These are phyloP conservation scores for Sporothrix pseudoabietina DNA, from an alignment of 2,329 filamentous ascomycete genomes.

Conservation along the genomic window DNA sequence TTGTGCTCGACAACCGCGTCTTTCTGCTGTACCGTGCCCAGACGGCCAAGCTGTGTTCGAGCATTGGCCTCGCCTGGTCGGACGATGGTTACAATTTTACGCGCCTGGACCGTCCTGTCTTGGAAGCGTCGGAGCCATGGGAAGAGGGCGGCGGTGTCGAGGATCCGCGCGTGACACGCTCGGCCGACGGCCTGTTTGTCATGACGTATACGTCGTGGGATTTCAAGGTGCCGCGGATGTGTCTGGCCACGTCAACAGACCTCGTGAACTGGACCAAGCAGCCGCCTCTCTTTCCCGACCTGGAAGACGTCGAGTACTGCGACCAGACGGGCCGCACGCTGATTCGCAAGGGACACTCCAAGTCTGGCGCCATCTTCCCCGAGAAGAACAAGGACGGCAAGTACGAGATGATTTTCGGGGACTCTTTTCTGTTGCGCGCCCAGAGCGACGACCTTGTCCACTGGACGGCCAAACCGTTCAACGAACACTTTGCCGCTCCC, in stretches of 20 bases:
- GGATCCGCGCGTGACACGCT: slow-evolving; percentile 42
- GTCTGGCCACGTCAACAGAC: slow-evolving; percentile 43
- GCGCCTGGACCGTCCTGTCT: slow-evolving; percentile 40
- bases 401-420: slow-evolving; percentile 22
- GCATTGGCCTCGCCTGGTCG: slow-evolving; percentile 44
- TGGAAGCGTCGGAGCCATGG: slow-evolving; percentile 41
- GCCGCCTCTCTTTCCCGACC: slow-evolving; percentile 38
- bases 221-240: slow-evolving; percentile 40
- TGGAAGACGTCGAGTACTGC: slow-evolving; percentile 31
- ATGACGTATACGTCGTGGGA: slow-evolving; percentile 45
- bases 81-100: slow-evolving; percentile 43
- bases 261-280: slow-evolving; percentile 43
- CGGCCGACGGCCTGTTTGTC: slow-evolving; percentile 44
- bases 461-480: slow-evolving; percentile 15
- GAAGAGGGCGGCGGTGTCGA: slow-evolving; percentile 42
- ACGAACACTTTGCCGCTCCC: slow-evolving; percentile 3
- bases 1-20: slow-evolving; percentile 17
- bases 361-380: slow-evolving; percentile 23
- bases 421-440: slow-evolving; percentile 8
- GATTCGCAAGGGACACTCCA: slow-evolving; percentile 25
- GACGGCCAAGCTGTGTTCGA: slow-evolving; percentile 40
- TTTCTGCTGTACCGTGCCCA: slow-evolving; percentile 44
- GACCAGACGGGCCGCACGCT: slow-evolving; percentile 14
- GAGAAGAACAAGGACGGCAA: not conserved
- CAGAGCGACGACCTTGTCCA: slow-evolving; percentile 11